Base-by-base conservation (phyloP, 2,329 filamentous ascomycete species). In the Trichophyton verrucosum region DNA sequence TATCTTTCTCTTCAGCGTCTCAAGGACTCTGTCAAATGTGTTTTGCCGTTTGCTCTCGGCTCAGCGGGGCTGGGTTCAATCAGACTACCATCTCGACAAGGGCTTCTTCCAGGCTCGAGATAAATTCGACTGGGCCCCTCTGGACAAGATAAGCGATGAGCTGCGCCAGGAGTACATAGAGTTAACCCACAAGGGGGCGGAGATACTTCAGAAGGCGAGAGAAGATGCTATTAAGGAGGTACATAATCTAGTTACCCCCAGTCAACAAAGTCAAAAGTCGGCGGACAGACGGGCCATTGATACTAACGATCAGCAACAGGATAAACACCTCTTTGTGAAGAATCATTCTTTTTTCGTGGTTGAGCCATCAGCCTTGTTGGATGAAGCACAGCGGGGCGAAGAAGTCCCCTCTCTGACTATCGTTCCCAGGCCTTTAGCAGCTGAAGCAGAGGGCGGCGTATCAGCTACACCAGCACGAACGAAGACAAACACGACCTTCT, bases 401-500 rank as follows among this genome's bases (percentile, higher is more conserved):
- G n/a, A n/a, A 20, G 13, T 15, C 7, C 13, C 15, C 30, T n/a
- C 51, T 9, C 33, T 55, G 3, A 17, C 51, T 3, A 30, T 36
- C 2, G 13, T 33, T 13, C 49, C 49, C 17, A 7, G 22, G 4
- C 11, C 27, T 22, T 13, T 38, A 13, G 33, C 33, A 38, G 17
- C 40, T 3, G 40, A n/a, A n/a, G 13, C 11, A 15, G 40, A 44
- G 15, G n/a, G 40, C n/a, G 13, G 22, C 67, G 65, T 73, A 60
- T 27, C 49, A 53, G 27, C 47, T 30, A 47, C 33, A 3, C 33
- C 33, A 1, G 11, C 33, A 38, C 8, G 9, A 38, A 9, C 13
- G 33, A 55, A 30, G 15, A 55, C 58, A 3, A 73, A 74, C 63
- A 38, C 66, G 42, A 75, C 74, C 0, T 53, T 73, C 13, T 62